phyloP scores from a whole-genome alignment of 306 rosid genomes.

The Cyamopsis tetragonoloba region DNA sequence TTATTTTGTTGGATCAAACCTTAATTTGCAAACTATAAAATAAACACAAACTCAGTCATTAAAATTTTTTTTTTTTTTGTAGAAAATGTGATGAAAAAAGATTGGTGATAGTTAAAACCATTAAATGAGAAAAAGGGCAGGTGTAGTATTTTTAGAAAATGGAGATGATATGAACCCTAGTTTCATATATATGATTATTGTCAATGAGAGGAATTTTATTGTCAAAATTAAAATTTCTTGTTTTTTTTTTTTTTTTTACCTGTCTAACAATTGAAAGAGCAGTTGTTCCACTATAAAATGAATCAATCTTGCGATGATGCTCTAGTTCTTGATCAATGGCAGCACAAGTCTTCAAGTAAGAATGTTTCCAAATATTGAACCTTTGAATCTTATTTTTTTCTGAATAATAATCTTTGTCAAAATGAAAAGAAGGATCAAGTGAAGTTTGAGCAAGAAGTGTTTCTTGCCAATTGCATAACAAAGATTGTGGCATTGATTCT shows the following conservation, averaged over 20 bases:
- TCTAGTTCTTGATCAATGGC: conserved; percentile 71
- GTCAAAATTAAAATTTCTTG: too few species aligned
- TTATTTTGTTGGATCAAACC: too few species aligned
- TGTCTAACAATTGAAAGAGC: conserved; percentile 84
- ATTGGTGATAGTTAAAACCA: too few species aligned
- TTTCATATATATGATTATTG: too few species aligned
- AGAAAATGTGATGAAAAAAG: too few species aligned
- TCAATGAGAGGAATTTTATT: too few species aligned
- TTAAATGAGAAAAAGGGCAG: too few species aligned
- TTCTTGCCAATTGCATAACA: conserved; percentile 84
- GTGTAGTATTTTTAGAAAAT: too few species aligned
- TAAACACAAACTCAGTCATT: too few species aligned
- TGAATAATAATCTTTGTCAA: conserved; percentile 37
- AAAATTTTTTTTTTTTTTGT: too few species aligned
- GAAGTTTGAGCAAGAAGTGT: conserved; percentile 56
- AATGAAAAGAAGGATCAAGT: conserved; percentile 29
- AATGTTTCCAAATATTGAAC: conserved; percentile 70
- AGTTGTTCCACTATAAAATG: conserved; percentile 87
- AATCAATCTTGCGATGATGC: conserved; percentile 62
- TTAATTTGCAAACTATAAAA: too few species aligned
- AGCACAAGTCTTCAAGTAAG: conserved; percentile 81
- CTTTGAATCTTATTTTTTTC: conserved; percentile 45
- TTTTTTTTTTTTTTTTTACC: conserved; percentile 34
- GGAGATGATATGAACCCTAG: too few species aligned
- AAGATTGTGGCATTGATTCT: conserved; percentile 70